Base-by-base conservation (phyloP, 2,329 filamentous ascomycete species). In the Seiridium cupressi region DNA sequence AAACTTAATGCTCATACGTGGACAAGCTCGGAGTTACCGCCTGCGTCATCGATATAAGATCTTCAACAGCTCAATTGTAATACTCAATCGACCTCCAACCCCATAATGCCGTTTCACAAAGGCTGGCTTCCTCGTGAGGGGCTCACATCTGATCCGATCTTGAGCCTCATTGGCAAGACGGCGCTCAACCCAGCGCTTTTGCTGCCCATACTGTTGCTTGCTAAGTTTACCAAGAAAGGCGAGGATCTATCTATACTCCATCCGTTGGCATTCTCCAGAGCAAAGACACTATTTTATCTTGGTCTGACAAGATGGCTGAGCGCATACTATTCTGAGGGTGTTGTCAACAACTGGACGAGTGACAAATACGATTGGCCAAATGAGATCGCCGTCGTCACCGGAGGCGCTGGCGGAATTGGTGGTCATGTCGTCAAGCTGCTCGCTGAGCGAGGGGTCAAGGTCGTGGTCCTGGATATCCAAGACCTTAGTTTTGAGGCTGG, bases 361-460 rank as follows among this genome's bases (percentile, higher is more conserved):
- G 84, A 86, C 66, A 74, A 70, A 46, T 89, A 88, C 73, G 81
- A 86, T 70, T 92, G 89, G 88, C 75, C 79, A 31, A 82, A 81
- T 56, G 90, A 93, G 75, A 81, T 93, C 55, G 87, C 91, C 3
- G 77, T 93, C 48, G 81, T 93, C 26, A 93, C 91, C 0, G 90
- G 91, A 6, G 91, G 91, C 6, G 86, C 88, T 47, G 85, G 85
- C 59, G 91, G 91, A 0, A 92, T 94, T 68, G 91, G 91, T 11
- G 84, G 82, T 26, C 76, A 82, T 44, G 81, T 92, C 3, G 89
- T 89, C 11, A 79, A 81, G 64, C 72, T 88, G 57, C 78, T 95
- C n/a, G 87, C 85, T 0, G 84, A 87, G 70, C 78, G 76, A 62
- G 84, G 84, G 1, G 79, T 90, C 65, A 89, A 84, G 64, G 88